phyloP scores from a whole-genome alignment of 2,329 filamentous ascomycete genomes.

The Aulographum hederae region DNA sequence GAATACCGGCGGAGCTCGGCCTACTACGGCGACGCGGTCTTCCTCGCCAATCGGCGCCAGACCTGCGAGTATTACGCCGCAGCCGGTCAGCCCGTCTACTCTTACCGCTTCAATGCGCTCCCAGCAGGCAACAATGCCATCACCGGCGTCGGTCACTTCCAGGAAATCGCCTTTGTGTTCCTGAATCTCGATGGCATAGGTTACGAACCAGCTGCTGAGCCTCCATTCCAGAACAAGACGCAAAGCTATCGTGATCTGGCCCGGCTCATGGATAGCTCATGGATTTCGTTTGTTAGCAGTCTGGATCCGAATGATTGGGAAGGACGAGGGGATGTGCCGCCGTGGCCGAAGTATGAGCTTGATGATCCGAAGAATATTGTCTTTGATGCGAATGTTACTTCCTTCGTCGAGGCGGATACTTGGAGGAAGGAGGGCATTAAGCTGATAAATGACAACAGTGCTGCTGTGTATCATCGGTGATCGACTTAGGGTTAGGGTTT shows the following conservation, averaged over 20 bases:
- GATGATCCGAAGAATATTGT: constrained; percentile 21
- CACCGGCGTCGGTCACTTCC: constrained; percentile 34
- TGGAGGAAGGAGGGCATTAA: constrained; percentile 25
- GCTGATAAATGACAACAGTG: constrained; percentile 17
- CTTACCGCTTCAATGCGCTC: constrained; percentile 43
- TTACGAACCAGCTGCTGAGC: constrained; percentile 14
- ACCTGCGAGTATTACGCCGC: constrained; percentile 33
- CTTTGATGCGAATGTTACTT: constrained; percentile 26
- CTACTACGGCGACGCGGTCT: constrained; percentile 31
- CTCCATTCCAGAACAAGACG: constrained; percentile 17
- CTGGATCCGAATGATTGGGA: constrained; percentile 19
- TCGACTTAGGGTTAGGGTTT: too few species aligned
- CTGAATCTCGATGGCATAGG: constrained; percentile 24
- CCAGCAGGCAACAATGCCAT: constrained; percentile 8
- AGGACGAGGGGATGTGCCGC: constrained; percentile 9
- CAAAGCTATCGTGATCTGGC: constrained; percentile 20
- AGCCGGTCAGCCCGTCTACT: constrained; percentile 32
- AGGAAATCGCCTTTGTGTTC: constrained; percentile 30
- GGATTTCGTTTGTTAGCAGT: constrained; percentile 25
- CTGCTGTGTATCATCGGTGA: constrained; percentile 3
- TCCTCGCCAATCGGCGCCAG: constrained; percentile 37
- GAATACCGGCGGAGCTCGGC: constrained; percentile 37
- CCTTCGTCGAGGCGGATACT: constrained; percentile 24
- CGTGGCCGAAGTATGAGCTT: constrained; percentile 23
- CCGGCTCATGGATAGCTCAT: constrained; percentile 24